Base-by-base conservation (phyloP, 2,329 filamentous ascomycete species). In the Scedosporium apiospermum region DNA sequence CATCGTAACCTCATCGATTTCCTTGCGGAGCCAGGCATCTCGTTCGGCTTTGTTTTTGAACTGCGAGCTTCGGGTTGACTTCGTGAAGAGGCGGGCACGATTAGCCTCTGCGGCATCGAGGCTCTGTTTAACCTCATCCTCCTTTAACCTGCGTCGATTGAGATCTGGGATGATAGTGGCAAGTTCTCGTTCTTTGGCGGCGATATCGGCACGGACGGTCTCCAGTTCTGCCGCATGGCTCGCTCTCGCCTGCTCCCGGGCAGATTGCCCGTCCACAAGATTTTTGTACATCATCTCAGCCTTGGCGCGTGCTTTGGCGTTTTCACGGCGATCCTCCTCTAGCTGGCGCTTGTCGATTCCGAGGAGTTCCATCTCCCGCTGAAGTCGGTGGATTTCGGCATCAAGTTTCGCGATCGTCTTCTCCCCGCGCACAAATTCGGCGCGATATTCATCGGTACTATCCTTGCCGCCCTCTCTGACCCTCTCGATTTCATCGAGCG, bases 11-110 rank as follows among this genome's bases (percentile, higher is more conserved):
- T 96, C 89, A 55, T 89, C 81, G 63, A 98, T 90, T 74, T 97
- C 89, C 65, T 85, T 82, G 65, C 85, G 86, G 59, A 99, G 79
- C 80, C 86, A 97, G 42, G 85, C 83, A 73, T 99, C 93, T 53
- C 96, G 88, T 71, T 98, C 91, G 7, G 85, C 83, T 77, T 96
- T 96, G 73, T 86, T 96, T 70, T 83, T 89, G 74, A 96, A 99
- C 65, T 91, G 89, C 18, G 89, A 88, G 67, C 89, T 92, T 57
- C 93, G 88, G 53, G 89, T 91, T 75, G 99, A 93, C 74, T 99
- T 99, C 60, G 90, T 90, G 71, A 96, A 91, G 6, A 99, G 82
- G 44, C 93, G 87, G 66, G 89, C 86, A 51, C 90, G 83, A 4
- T 84, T 82, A 6, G 88, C 88, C 69, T 96, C 89, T 0, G 89